Evolutionary conservation across 345 rosid species (phyloP).

Genomic region (Salix udensis): DNA sequence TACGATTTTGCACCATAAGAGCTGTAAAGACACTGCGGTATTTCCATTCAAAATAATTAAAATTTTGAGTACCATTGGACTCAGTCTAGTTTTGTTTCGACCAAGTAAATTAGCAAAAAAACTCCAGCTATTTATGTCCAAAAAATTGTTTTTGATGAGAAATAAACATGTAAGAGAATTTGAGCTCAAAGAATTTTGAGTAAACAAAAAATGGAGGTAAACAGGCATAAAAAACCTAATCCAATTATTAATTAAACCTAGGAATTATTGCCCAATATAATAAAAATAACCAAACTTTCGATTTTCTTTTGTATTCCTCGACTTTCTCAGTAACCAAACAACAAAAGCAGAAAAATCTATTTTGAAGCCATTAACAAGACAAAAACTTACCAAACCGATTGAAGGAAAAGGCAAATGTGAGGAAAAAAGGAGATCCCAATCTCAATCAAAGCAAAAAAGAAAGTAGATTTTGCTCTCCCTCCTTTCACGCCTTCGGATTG

Average conservation of each 20-base stretch:
- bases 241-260: neutral
- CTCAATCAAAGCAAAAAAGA: neutral
- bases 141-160: neutral
- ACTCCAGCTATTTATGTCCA: neutral
- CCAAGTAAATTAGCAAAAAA: neutral
- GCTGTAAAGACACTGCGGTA: neutral
- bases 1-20: neutral
- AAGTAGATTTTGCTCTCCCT: neutral
- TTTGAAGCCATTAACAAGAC: neutral
- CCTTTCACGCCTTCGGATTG: neutral
- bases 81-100: neutral
- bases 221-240: neutral
- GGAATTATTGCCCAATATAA: neutral
- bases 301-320: neutral
- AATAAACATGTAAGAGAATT: neutral
- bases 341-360: neutral
- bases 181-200: no score
- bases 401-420: neutral
- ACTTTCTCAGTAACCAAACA: neutral
- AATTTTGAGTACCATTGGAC: neutral
- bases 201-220: no score
- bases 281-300: neutral
- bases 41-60: neutral
- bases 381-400: neutral
- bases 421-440: neutral